These are phyloP conservation scores for Nyssa sinensis DNA, from an alignment of 148 eudicot species.

Conservation along the genomic window DNA sequence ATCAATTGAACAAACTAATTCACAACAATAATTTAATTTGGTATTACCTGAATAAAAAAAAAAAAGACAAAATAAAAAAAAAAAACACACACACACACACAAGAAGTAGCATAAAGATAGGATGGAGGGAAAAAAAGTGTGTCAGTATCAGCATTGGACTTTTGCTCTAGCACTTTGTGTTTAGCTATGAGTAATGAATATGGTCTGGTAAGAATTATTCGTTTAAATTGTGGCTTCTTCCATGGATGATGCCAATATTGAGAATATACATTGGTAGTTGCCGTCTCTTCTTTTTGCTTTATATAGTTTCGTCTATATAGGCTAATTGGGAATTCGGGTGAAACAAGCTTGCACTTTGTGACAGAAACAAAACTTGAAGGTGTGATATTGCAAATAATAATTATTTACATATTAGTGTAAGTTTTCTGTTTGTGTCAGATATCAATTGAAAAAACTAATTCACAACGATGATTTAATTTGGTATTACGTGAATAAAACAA, in stretches of 20 bases:
- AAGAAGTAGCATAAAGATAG: too few species aligned
- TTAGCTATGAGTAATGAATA: constrained; percentile 66
- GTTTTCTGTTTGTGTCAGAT: neutral
- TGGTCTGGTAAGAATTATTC: constrained; percentile 60
- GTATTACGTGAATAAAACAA: too few species aligned
- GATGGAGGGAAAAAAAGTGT: too few species aligned
- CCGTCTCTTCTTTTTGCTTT: constrained; percentile 11
- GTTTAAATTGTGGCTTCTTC: neutral
- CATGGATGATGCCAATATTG: neutral
- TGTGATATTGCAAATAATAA: constrained; percentile 17
- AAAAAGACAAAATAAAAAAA: too few species aligned
- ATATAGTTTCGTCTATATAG: constrained; percentile 62
- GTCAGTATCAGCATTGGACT: constrained; percentile 80
- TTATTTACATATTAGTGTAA: neutral
- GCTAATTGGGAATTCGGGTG: constrained; percentile 37
- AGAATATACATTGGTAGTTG: constrained; percentile 1
- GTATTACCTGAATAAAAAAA: too few species aligned
- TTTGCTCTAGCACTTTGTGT: constrained; percentile 47
- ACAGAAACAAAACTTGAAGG: constrained; percentile 69
- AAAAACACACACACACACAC: too few species aligned
- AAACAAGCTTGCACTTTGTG: constrained; percentile 42
- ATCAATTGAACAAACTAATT: too few species aligned
- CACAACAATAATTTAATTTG: too few species aligned
- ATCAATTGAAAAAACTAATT: too few species aligned
- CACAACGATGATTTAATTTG: too few species aligned